phyloP scores from a whole-genome alignment of 2,329 filamentous ascomycete genomes.

The Zymoseptoria tritici region DNA sequence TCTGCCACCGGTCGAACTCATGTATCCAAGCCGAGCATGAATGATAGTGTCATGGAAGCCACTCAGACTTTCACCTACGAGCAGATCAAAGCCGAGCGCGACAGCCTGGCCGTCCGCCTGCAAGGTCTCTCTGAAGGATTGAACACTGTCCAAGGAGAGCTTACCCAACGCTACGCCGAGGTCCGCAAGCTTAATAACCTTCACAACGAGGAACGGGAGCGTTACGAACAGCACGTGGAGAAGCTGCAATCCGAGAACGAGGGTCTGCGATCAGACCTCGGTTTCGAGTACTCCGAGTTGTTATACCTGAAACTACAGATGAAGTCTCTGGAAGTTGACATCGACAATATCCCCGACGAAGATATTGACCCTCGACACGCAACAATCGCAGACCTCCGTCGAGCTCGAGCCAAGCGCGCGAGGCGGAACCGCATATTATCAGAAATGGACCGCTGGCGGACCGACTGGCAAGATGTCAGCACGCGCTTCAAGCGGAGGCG shows the following conservation, averaged over 20 bases:
- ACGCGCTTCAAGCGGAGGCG: slow-evolving; percentile 25
- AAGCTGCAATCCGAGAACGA: slow-evolving; percentile 32
- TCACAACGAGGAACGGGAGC: slow-evolving; percentile 24
- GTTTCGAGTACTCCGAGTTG: slow-evolving; percentile 33
- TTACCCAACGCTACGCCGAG: slow-evolving; percentile 29
- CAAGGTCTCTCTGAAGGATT: slow-evolving; percentile 26
- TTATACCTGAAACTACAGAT: slow-evolving; percentile 35
- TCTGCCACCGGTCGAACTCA: not conserved
- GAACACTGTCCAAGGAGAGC: slow-evolving; percentile 24
- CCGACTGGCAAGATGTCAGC: slow-evolving; percentile 31
- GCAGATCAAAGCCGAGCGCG: slow-evolving; percentile 19
- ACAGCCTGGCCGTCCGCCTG: slow-evolving; percentile 23
- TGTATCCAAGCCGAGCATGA: not conserved
- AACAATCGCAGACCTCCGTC: slow-evolving; percentile 9
- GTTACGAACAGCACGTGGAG: slow-evolving; percentile 26
- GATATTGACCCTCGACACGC: slow-evolving; percentile 12
- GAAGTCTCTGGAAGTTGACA: slow-evolving; percentile 31
- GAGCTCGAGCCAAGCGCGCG: slow-evolving; percentile 1
- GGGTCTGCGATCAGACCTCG: slow-evolving; percentile 30
- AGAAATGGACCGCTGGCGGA: slow-evolving; percentile 31
- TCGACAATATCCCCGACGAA: slow-evolving; percentile 7
- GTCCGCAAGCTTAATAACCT: slow-evolving; percentile 27
- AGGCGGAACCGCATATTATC: slow-evolving; percentile 20
- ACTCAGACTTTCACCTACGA: slow-evolving; percentile 4
- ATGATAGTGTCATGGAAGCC: slow-evolving; percentile 2